These are phyloP conservation scores for Fusarium guadeloupense DNA, from an alignment of 2,329 filamentous ascomycete genomes.

Conservation along the genomic window DNA sequence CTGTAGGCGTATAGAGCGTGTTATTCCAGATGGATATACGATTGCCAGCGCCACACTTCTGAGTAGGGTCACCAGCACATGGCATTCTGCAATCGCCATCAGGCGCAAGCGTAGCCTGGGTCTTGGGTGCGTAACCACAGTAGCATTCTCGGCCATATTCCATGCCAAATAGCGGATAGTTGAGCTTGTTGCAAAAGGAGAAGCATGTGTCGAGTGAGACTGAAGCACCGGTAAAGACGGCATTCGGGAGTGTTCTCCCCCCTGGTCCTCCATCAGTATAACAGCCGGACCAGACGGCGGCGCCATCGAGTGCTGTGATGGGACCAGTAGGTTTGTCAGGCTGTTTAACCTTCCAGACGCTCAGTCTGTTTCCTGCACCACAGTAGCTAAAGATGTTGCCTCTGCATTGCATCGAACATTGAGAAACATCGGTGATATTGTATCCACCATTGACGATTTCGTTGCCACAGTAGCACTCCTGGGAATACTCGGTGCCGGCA, in stretches of 20 bases:
- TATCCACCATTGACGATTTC: slow-evolving; percentile 23
- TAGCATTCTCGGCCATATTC: slow-evolving; percentile 37
- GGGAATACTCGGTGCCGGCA: slow-evolving; percentile 49
- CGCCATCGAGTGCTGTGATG: slow-evolving; percentile 22
- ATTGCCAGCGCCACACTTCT: slow-evolving; percentile 33
- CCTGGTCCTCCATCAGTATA: slow-evolving; percentile 38
- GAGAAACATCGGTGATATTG: slow-evolving; percentile 25
- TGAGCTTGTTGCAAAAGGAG: slow-evolving; percentile 33
- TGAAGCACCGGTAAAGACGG: slow-evolving; percentile 26
- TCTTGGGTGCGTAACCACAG: slow-evolving; percentile 32
- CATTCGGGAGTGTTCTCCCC: slow-evolving; percentile 30
- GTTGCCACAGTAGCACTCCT: slow-evolving; percentile 49
- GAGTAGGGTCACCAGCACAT: slow-evolving; percentile 24
- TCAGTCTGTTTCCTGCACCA: slow-evolving; percentile 37
- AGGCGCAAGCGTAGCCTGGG: slow-evolving; percentile 16
- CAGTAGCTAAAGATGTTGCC: slow-evolving; percentile 39
- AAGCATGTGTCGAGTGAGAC: slow-evolving; percentile 36
- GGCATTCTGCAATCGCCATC: slow-evolving; percentile 36
- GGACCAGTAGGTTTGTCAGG: slow-evolving; percentile 21
- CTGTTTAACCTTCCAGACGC: slow-evolving; percentile 35
- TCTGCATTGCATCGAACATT: slow-evolving; percentile 43
- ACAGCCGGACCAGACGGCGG: slow-evolving; percentile 28
- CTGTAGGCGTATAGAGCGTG: slow-evolving; percentile 8
- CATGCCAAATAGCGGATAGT: slow-evolving; percentile 39
- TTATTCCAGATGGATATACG: slow-evolving; percentile 39